These are phyloP conservation scores for Fusarium tuaranense DNA, from an alignment of 2,329 filamentous ascomycete genomes.

Conservation along the genomic window DNA sequence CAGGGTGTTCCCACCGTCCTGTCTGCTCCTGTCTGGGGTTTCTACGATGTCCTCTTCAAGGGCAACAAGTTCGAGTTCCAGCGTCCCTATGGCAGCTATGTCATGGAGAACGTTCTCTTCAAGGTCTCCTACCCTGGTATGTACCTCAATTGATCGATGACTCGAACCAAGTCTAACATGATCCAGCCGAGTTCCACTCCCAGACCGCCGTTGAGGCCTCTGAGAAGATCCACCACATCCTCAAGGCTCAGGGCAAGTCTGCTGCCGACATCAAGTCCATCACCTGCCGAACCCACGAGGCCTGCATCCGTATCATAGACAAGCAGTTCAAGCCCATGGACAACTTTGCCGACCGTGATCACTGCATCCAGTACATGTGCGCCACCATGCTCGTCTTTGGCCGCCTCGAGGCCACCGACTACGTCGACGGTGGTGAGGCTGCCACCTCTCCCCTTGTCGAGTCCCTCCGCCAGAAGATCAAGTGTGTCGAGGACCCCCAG, in stretches of 20 bases:
- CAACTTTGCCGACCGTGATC: conserved; percentile 99
- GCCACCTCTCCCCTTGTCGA: conserved; percentile 91
- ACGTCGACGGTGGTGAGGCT: conserved; percentile 91
- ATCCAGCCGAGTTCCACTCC: conserved; percentile 91
- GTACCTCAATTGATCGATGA: conserved; percentile 40
- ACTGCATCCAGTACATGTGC: conserved; percentile 99
- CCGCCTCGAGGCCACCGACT: conserved; percentile 92
- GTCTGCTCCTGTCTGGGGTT: conserved; percentile 93
- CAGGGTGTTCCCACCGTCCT: conserved; percentile 91
- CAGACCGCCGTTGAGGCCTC: conserved; percentile 98
- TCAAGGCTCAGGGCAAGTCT: conserved; percentile 87
- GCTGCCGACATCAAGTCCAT: conserved; percentile 94
- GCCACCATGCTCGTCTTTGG: conserved; percentile 96
- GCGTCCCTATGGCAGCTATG: conserved; percentile 95
- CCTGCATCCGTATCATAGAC: conserved; percentile 98
- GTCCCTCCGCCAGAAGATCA: conserved; percentile 91
- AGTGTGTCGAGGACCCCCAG: conserved; percentile 94
- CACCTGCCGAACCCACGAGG: conserved; percentile 96
- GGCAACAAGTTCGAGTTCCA: conserved; percentile 97
- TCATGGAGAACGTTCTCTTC: conserved; percentile 99
- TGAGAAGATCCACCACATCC: conserved; percentile 85
- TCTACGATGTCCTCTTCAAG: conserved; percentile 98
- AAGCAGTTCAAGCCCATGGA: conserved; percentile 99
- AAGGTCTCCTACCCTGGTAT: conserved; percentile 97
- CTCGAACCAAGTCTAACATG: conserved; percentile 22